These are phyloP conservation scores for Lodderomyces jiufengensis DNA, from an alignment of 1,139 yeast species.

Conservation along the genomic window DNA sequence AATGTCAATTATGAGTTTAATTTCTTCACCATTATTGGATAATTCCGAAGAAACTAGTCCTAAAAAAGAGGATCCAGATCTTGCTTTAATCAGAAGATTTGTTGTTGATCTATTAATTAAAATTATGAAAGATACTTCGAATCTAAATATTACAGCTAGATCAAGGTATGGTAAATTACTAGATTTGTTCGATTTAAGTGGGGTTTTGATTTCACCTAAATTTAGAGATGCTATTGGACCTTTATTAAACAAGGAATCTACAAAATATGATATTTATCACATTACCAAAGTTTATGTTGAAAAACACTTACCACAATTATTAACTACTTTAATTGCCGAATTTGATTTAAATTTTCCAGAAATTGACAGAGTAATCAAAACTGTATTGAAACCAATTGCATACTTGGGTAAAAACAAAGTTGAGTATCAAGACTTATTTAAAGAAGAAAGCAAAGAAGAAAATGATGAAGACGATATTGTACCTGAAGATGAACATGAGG, in stretches of 20 bases:
- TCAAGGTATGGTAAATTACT: slow-evolving; percentile 51
- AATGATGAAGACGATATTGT: slow-evolving; percentile 59
- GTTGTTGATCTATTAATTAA: slow-evolving; percentile 69
- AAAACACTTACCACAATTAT: slow-evolving; percentile 54
- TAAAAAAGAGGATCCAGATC: slow-evolving; percentile 59
- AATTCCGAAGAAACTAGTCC: slow-evolving; percentile 41
- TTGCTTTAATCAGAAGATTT: slow-evolving; percentile 70
- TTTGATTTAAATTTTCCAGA: slow-evolving; percentile 72
- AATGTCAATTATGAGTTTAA: slow-evolving; percentile 54
- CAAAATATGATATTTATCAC: slow-evolving; percentile 55
- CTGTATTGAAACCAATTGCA: slow-evolving; percentile 58
- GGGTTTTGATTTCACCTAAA: slow-evolving; percentile 40
- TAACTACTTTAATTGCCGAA: slow-evolving; percentile 57
- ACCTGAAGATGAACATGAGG: slow-evolving; percentile 50
- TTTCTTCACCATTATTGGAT: slow-evolving; percentile 49
- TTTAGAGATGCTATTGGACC: slow-evolving; percentile 43
- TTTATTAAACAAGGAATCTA: slow-evolving; percentile 44
- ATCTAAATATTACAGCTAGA: slow-evolving; percentile 21
- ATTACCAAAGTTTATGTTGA: slow-evolving; percentile 66
- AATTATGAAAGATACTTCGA: slow-evolving; percentile 50
- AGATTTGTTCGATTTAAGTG: slow-evolving; percentile 54
- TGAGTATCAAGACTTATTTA: slow-evolving; percentile 56
- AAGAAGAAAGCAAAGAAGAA: slow-evolving; percentile 27
- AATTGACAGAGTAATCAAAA: slow-evolving; percentile 54
- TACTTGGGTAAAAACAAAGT: slow-evolving; percentile 59